Percentiles rank a stretch among this genome's conserved stretches.
These are phyloP conservation scores for Cokeromyces recurvatus DNA, from an alignment of 371 early-diverging fungal species.

Conservation along the genomic window DNA sequence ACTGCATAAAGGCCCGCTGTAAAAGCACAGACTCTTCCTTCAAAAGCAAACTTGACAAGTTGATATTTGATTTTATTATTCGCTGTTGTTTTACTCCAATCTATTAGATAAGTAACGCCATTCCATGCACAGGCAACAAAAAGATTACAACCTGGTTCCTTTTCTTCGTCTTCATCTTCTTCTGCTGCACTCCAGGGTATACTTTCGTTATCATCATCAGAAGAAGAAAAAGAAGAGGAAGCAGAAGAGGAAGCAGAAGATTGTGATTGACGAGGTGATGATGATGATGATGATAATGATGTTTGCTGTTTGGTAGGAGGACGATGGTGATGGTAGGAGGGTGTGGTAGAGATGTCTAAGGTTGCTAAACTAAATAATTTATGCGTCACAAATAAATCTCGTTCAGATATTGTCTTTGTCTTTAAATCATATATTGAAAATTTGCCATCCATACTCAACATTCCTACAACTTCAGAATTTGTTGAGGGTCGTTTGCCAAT, in stretches of 20 bases:
- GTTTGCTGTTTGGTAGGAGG: not conserved
- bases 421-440: constrained; percentile 51
- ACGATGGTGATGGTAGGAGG: not conserved
- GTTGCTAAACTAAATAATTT: constrained; percentile 59
- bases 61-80: constrained; percentile 47
- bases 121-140: constrained; percentile 82
- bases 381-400: constrained; percentile 55
- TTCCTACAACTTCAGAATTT: constrained; percentile 40
- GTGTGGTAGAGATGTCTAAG: constrained; percentile 14
- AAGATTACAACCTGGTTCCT: constrained; percentile 50
- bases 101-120: constrained; percentile 71
- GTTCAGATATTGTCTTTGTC: constrained; percentile 38
- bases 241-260: too few relatives aligned
- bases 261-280: too few relatives aligned
- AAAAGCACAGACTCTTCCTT: constrained; percentile 77
- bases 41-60: constrained; percentile 73
- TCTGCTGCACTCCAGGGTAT: constrained; percentile 22
- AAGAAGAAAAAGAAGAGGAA: too few relatives aligned
- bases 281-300: too few relatives aligned
- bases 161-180: constrained; percentile 20
- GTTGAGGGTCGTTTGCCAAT: constrained; percentile 36
- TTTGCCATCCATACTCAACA: constrained; percentile 63
- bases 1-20: constrained; percentile 73
- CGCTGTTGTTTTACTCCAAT: constrained; percentile 32
- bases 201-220: constrained; percentile 18